These are phyloP conservation scores for slime mould (Dictyostelium discoideum) DNA, from an alignment of 78 protist genomes.

Conservation along the genomic window dicty_2.7 NC_007091.3:1547001-1547500, in stretches of 20 bases:
- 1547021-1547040: not conserved
- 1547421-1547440: not conserved
- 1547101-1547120: not conserved
- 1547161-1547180: slow-evolving; percentile 31
- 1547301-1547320: not conserved
- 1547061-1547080: not conserved
- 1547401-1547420: slow-evolving; percentile 22
- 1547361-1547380: slow-evolving; percentile 4
- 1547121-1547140: not conserved
- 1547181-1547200: slow-evolving; percentile 1
- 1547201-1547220: slow-evolving; percentile 19
- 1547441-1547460: not conserved
- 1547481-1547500: not conserved
- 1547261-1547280: not conserved
- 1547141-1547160: slow-evolving; percentile 26
- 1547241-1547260: slow-evolving; percentile 16
- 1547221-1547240: slow-evolving; percentile 17
- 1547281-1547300: not conserved
- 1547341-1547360: slow-evolving; percentile 12
- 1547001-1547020: not conserved
- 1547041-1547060: not conserved
- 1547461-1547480: not conserved
- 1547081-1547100: not conserved
- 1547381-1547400: slow-evolving; percentile 43
- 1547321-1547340: not conserved